These are phyloP conservation scores for Dactylellina drechsleri DNA, from an alignment of 2,329 filamentous ascomycete genomes.

Conservation along the genomic window DNA sequence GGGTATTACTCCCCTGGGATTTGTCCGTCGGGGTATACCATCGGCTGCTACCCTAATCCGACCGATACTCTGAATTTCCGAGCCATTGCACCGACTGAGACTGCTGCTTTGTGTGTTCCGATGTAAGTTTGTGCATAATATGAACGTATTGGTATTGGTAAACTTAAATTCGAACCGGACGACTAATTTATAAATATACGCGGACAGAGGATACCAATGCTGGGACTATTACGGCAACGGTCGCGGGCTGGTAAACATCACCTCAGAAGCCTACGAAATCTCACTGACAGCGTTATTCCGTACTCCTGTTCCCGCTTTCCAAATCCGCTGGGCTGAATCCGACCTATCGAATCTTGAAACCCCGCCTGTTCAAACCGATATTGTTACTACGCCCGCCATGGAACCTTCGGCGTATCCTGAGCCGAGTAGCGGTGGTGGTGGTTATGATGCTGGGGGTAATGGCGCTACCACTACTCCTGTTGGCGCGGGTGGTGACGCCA, in stretches of 20 bases:
- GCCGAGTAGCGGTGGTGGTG: no score
- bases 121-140: not conserved
- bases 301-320: not conserved
- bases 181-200: not conserved
- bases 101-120: not conserved
- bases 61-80: not conserved
- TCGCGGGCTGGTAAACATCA: not conserved
- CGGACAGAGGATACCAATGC: not conserved
- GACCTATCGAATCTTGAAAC: not conserved
- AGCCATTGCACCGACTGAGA: not conserved
- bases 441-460: no score
- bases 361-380: no score
- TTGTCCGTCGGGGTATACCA: not conserved
- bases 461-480: no score
- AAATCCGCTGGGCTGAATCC: not conserved
- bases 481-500: no score
- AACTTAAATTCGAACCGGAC: not conserved
- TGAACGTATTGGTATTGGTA: not conserved
- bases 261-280: not conserved
- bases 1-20: conserved; percentile 1
- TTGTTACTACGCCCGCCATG: no score
- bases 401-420: no score
- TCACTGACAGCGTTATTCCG: not conserved
- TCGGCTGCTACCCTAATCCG: not conserved
- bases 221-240: not conserved